Conservation (phyloP, 2,329 filamentous ascomycete genomes). For the Trichoderma aggressivum region DNA sequence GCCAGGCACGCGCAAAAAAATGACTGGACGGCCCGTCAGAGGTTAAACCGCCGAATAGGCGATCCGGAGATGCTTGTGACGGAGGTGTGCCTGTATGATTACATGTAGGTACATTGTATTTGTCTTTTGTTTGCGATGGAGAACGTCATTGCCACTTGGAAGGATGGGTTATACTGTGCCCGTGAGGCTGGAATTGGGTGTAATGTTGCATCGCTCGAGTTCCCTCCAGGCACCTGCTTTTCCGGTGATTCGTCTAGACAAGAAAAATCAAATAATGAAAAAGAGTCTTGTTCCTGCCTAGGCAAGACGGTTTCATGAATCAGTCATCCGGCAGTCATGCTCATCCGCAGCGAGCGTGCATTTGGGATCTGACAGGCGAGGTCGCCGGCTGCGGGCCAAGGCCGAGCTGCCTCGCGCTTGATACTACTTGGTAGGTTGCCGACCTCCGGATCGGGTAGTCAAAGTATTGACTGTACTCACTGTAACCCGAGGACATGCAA, state of each 20-base stretch:
- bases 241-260: not conserved
- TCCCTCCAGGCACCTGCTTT: not conserved
- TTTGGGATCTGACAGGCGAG: not conserved
- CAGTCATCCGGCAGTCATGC: not conserved
- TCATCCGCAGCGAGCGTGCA: constrained; percentile 1
- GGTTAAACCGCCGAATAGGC: not conserved
- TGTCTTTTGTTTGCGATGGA: too few relatives aligned
- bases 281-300: not conserved
- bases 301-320: not conserved
- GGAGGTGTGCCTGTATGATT: not conserved
- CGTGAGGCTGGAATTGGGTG: not conserved
- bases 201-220: constrained; percentile 13
- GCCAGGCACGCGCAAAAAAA: not conserved
- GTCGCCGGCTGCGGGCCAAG: not conserved
- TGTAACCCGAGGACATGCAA: too few relatives aligned
- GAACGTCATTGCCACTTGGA: constrained; percentile 12
- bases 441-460: not conserved
- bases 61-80: not conserved
- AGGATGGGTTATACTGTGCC: not conserved
- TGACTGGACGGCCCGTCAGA: not conserved
- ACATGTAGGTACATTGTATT: too few relatives aligned
- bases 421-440: not conserved
- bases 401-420: not conserved
- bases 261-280: not conserved
- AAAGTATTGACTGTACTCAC: too few relatives aligned